Conservation (phyloP, 140 eudicot genomes). For the Oenanthe javanica region DNA sequence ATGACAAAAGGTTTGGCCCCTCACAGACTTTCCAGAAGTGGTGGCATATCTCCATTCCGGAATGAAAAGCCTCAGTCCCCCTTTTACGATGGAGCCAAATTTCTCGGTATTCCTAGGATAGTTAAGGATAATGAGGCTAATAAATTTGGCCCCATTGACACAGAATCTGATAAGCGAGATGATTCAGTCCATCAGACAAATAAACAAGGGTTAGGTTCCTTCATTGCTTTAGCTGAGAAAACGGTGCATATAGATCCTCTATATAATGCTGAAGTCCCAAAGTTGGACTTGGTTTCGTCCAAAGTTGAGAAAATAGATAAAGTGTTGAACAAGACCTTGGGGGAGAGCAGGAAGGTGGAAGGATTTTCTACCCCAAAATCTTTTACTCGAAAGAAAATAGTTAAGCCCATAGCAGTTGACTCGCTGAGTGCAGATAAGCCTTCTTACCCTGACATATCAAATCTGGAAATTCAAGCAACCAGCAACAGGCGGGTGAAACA, state of each 20-base stretch:
- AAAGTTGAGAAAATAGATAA: background rate
- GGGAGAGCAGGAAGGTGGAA: constrained; percentile 7
- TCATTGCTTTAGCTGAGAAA: constrained; percentile 50
- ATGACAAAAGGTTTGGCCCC: constrained; percentile 35
- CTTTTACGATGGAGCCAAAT: constrained; percentile 61
- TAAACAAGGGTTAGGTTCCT: constrained; percentile 17
- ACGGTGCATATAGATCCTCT: constrained; percentile 61
- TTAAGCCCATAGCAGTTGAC: constrained; percentile 6
- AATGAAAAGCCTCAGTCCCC: constrained; percentile 69
- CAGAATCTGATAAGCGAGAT: constrained; percentile 26
- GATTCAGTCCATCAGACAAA: constrained; percentile 33
- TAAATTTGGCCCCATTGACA: constrained; percentile 36
- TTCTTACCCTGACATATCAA: constrained; percentile 1
- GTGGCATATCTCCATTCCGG: constrained; percentile 61
- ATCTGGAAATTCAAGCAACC: background rate
- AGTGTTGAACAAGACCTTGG: background rate
- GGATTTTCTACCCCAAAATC: constrained; percentile 7
- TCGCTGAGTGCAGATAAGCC: constrained; percentile 6
- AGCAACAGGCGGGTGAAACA: background rate
- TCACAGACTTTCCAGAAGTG: constrained; percentile 43
- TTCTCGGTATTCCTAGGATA: constrained; percentile 65
- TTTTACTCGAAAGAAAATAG: background rate
- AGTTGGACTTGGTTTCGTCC: constrained; percentile 7
- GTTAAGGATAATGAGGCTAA: constrained; percentile 33
- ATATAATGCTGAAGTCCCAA: constrained; percentile 9